Evolutionary conservation across 2,329 filamentous ascomycete species (phyloP), one percentile per base, ranked within the genome.

Genomic region (Paraconiothyrium sp.): DNA sequence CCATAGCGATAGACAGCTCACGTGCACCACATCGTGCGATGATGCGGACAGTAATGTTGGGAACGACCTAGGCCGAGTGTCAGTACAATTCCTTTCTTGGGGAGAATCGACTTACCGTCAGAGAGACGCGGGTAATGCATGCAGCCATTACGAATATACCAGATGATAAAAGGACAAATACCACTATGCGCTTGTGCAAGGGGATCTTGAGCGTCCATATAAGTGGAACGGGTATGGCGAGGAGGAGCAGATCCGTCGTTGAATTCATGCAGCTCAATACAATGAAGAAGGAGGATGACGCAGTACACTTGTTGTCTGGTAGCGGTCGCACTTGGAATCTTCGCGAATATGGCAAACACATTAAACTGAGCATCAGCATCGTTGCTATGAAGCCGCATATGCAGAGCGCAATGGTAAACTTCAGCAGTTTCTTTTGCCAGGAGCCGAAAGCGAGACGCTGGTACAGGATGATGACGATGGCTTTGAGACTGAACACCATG

Each of bases 1-100:
- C 46, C 24, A 67, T 49, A 3, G 58, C 60, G n/a, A 65, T 60
- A 39, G 56, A 55, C n/a, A 63, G 62, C 32, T 67, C 62, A 14
- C 65, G 62, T 6, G 64, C 50, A 11, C 62, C 62, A 62, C 65
- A 67, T 3, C 65, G 65, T 0, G 65, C 62, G 32, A 67, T 63
- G 14, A 58, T 60, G 30, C 64, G 60, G n/a, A 65, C 56, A 11
- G 51, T 61, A 6, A 63, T 59, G 27, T 63, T 56, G 4, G 60
- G 65, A 1, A 67, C 58, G 1, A 62, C 41, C 41, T 44, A n/a
- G 16, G 39, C 8, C n/a, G 11, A n/a, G 8, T 5, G 41, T 44
- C 41, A 44, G 41, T n/a, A 20, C 7, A 4, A 22, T 6, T 8
- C 22, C 41, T n/a, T 44, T 6, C 3, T 20, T 4, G 41, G 35